Evolutionary conservation across 179 eudicot genomes (phyloP).

Genomic region (Nepenthes alata): DNA sequence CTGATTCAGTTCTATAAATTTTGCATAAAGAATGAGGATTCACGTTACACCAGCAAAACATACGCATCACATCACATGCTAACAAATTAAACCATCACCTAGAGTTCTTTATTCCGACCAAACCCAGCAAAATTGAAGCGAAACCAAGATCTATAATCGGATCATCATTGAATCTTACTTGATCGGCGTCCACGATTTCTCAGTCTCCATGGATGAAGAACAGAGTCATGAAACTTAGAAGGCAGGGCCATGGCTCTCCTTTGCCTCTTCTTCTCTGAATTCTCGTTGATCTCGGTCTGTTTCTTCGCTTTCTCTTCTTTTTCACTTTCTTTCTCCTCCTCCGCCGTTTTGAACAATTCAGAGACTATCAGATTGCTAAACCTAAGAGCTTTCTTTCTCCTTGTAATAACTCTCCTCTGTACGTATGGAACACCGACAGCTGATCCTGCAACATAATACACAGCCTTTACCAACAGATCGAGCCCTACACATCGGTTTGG

Average conservation of each 20-base stretch:
- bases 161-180: neutral
- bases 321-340: neutral
- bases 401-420: conserved; percentile 7
- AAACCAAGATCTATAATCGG: neutral
- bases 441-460: conserved; percentile 11
- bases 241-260: neutral
- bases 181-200: neutral
- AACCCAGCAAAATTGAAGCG: neutral
- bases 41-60: too few species aligned
- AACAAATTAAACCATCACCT: neutral
- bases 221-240: conserved; percentile 8
- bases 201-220: conserved; percentile 5
- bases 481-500: conserved; percentile 8
- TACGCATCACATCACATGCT: neutral
- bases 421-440: conserved; percentile 11
- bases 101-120: neutral
- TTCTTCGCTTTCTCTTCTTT: neutral
- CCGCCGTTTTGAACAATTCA: neutral
- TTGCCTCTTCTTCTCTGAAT: conserved; percentile 1
- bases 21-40: too few species aligned
- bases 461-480: conserved; percentile 11
- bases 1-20: too few species aligned
- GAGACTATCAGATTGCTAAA: conserved; percentile 5
- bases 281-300: neutral
- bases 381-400: conserved; percentile 5